A percentile compares a stretch with the other conserved stretches of the same genome.
These are phyloP conservation scores for Hamigera avellanea DNA, from an alignment of 495 filamentous ascomycete species.

Conservation along the genomic window DNA sequence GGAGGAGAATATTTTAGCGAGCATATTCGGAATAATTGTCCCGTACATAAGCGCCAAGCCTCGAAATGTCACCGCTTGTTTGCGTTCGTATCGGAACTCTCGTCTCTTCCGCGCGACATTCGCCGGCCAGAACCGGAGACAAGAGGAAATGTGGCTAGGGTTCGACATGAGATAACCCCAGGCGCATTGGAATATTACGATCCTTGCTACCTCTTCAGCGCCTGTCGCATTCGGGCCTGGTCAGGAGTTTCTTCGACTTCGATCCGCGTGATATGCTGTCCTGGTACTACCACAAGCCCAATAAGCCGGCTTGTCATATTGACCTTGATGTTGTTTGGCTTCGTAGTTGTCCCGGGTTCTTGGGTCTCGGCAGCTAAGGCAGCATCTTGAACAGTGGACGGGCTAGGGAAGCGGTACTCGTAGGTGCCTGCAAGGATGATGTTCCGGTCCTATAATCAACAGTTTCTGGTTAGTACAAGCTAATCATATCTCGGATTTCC, in stretches of 20 bases:
- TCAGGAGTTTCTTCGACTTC: constrained; percentile 60
- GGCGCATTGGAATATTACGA: neutral
- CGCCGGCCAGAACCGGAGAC: too few relatives aligned
- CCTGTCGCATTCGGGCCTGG: constrained; percentile 15
- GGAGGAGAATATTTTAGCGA: too few relatives aligned
- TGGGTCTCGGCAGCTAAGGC: constrained; percentile 23
- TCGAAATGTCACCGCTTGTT: too few relatives aligned
- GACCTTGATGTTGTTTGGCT: constrained; percentile 34
- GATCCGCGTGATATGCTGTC: constrained; percentile 73
- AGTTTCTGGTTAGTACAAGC: too few relatives aligned
- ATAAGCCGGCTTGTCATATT: constrained; percentile 78
- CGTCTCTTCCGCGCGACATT: too few relatives aligned
- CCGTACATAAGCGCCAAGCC: too few relatives aligned
- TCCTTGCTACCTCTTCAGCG: constrained; percentile 6
- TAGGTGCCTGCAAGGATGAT: constrained; percentile 73
- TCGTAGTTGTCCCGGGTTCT: constrained; percentile 11
- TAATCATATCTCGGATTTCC: too few relatives aligned
- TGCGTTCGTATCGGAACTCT: too few relatives aligned
- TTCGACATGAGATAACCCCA: too few relatives aligned
- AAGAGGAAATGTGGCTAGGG: too few relatives aligned
- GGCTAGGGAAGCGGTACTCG: constrained; percentile 70
- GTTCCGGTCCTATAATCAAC: constrained; percentile 52
- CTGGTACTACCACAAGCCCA: constrained; percentile 83
- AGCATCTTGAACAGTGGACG: constrained; percentile 34
- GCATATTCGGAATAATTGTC: too few relatives aligned